These are phyloP conservation scores for Malus hybrid DNA, from an alignment of 331 rosid species.

Conservation along the genomic window DNA sequence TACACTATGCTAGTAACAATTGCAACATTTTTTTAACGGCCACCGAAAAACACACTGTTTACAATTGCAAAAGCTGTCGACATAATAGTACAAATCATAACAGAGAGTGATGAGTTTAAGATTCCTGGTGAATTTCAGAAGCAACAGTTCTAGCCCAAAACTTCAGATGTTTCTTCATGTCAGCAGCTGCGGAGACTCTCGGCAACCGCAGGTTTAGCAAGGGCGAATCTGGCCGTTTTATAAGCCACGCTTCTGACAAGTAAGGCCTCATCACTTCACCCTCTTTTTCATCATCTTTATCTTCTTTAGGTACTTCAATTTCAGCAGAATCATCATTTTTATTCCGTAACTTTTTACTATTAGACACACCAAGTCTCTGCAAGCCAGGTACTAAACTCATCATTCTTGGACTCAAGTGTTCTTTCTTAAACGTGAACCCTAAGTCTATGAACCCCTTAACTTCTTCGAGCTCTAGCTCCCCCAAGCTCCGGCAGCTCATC, in stretches of 20 bases:
- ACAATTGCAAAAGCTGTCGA: neutral
- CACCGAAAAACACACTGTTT: neutral
- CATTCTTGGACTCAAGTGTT: constrained; percentile 49
- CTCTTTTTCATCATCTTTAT: constrained; percentile 8
- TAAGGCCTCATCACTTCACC: constrained; percentile 50
- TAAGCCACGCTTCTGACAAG: constrained; percentile 86
- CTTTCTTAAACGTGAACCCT: constrained; percentile 63
- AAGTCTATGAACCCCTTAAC: constrained; percentile 80
- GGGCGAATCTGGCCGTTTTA: constrained; percentile 62
- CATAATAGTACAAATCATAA: neutral
- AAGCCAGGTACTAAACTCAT: constrained; percentile 68
- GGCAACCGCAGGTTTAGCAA: constrained; percentile 45
- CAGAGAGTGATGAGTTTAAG: neutral
- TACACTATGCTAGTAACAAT: no score
- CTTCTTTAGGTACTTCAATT: neutral
- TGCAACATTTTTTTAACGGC: neutral
- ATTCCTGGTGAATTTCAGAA: constrained; percentile 49
- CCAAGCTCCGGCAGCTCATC: constrained; percentile 54
- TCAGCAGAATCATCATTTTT: neutral
- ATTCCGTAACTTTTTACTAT: neutral
- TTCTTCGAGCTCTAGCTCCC: constrained; percentile 81
- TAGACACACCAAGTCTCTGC: constrained; percentile 37
- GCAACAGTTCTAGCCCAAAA: constrained; percentile 81
- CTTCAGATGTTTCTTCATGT: constrained; percentile 69
- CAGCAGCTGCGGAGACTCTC: constrained; percentile 35